Conservation (phyloP, 2,329 filamentous ascomycete genomes). For the Fusarium sp. region DNA sequence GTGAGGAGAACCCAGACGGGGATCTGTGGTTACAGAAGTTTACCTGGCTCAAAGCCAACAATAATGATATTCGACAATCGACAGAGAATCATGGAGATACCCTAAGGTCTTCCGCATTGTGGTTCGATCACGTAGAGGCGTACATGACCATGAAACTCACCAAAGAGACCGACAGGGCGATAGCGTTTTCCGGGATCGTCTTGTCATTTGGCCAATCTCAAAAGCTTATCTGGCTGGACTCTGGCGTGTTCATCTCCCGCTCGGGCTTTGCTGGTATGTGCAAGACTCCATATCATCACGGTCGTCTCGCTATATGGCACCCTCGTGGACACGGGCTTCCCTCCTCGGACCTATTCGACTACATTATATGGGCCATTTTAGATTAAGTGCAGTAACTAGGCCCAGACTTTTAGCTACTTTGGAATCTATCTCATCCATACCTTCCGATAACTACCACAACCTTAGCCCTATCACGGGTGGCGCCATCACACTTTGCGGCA, state of each 20-base stretch:
- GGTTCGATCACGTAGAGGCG: background rate
- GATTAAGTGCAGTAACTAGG: no score
- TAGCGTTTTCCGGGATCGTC: background rate
- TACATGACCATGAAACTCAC: background rate
- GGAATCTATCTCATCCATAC: background rate
- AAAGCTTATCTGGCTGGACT: background rate
- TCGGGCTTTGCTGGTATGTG: background rate
- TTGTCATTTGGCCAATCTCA: background rate
- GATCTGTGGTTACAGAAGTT: background rate
- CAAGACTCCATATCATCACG: no score
- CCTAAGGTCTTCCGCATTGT: background rate
- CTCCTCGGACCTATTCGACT: background rate
- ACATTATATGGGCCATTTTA: accelerated
- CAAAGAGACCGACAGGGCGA: background rate
- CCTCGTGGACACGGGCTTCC: background rate
- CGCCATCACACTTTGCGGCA: background rate
- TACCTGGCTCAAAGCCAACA: background rate
- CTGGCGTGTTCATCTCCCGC: background rate
- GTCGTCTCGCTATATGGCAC: background rate
- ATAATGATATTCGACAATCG: background rate
- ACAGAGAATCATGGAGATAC: background rate
- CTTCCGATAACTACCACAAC: background rate
- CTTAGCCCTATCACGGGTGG: background rate
- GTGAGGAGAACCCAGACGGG: background rate
- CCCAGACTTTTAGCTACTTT: background rate